Base-by-base conservation (phyloP, 2,329 filamentous ascomycete species). In the Chrysoporthe cubensis region DNA sequence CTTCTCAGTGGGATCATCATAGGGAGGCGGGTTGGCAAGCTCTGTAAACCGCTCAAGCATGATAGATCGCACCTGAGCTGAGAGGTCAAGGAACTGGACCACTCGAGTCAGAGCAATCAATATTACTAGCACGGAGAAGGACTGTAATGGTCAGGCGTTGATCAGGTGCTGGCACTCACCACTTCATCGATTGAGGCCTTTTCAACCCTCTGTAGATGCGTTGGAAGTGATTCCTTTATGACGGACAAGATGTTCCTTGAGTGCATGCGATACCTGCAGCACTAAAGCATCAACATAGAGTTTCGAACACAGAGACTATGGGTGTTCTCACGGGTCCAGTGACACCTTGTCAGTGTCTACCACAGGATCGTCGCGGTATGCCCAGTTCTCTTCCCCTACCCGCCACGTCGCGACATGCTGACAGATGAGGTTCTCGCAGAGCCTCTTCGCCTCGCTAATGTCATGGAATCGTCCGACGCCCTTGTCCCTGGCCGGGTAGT, bases 161-260 rank as follows among this genome's bases (percentile, higher is more conserved):
- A 46, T 18, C 43, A n/a, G 59, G 4, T 6, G 44, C n/a, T 11
- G 1, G 14, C 52, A 50, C 66, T 48, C 32, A 68, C 68, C 9
- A 97, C 94, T 79, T 99, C 96, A 76, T 99, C 96, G 66, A 98
- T 92, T 75, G 93, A 91, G 21, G 95, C 96, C 77, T 98, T 99
- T 81, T 99, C 95, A 57, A 97, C 88, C 74, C 85, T 88, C 76
- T 93, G 91, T 70, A 89, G 77, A 56, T 86, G 79, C 0, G 84
- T 76, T 1, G 91, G 91, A 57, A 97, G 80, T 44, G 83, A 82
- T 4, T 91, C 90, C 75, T 94, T 95, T 75, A 98, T 92, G 66
- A 89, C 80, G 13, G 88, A 87, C 73, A 98, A 78, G 68, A 98
- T 97, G 80, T 86, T 91, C 70, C 94, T 87, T 21, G 92, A 96